phyloP scores from a whole-genome alignment of 352 stramenopile species.

The Phytophthora pini region DNA sequence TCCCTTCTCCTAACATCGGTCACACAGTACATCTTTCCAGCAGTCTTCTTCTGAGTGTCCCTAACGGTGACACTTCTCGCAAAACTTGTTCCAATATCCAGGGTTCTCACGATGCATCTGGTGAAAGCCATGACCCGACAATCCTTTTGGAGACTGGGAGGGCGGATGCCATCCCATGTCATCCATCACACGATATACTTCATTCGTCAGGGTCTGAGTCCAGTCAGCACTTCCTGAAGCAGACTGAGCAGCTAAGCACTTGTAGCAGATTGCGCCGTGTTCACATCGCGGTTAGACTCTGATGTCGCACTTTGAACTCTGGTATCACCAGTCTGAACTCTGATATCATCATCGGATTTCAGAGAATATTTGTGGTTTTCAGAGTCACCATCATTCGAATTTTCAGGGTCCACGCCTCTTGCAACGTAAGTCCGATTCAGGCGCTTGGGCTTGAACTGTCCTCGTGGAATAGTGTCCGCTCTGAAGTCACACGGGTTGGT shows the following conservation, averaged over 20 bases:
- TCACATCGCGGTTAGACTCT: too few relatives aligned
- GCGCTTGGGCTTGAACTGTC: not conserved
- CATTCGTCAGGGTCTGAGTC: not conserved
- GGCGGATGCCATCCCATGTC: not conserved
- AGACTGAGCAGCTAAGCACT: too few relatives aligned
- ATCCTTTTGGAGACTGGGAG: not conserved
- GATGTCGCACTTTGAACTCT: not conserved
- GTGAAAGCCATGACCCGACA: not conserved
- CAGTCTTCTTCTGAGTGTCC: not conserved
- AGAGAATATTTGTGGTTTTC: not conserved
- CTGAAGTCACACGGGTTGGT: not conserved
- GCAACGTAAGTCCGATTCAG: not conserved
- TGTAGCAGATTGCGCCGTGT: too few relatives aligned
- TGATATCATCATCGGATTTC: too few relatives aligned
- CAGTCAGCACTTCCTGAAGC: not conserved
- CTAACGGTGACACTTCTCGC: not conserved
- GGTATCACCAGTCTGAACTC: not conserved
- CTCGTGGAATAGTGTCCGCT: not conserved
- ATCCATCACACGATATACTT: not conserved
- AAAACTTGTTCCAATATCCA: not conserved
- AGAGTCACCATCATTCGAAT: not conserved
- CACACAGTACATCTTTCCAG: slow-evolving; percentile 3
- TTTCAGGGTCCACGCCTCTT: not conserved
- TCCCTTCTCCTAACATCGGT: not conserved
- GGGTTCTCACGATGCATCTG: not conserved